A percentile compares a stretch with the other conserved stretches of the same genome.
phyloP scores from a whole-genome alignment of 192 early-diverging fungal genomes.

The Linnemannia elongata region DNA sequence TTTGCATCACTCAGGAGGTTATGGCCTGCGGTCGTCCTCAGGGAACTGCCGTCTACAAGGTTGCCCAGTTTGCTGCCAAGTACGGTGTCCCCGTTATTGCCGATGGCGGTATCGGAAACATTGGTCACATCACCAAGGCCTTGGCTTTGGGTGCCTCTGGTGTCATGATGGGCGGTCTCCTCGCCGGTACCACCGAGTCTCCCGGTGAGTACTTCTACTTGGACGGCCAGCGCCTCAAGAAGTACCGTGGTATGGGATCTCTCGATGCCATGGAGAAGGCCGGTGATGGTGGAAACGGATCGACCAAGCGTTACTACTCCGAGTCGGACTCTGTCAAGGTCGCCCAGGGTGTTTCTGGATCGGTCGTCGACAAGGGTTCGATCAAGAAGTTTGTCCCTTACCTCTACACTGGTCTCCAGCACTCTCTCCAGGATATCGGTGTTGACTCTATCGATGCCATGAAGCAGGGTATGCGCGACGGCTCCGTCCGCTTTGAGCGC shows the following conservation, averaged over 20 bases:
- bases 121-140: constrained; percentile 98
- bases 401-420: constrained; percentile 94
- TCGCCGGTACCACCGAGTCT: constrained; percentile 95
- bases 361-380: constrained; percentile 97
- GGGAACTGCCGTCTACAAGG: constrained; percentile 95
- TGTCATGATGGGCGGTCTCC: constrained; percentile 98
- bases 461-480: constrained; percentile 74
- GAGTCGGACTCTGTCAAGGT: constrained; percentile 99
- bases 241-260: constrained; percentile 99
- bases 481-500: constrained; percentile 92
- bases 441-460: constrained; percentile 75
- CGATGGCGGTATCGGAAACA: constrained; percentile 96
- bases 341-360: constrained; percentile 97
- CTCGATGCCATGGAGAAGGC: constrained; percentile 96
- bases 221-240: constrained; percentile 96
- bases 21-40: constrained; percentile 99
- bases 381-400: constrained; percentile 95
- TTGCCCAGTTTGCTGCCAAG: constrained; percentile 92
- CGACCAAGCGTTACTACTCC: constrained; percentile 93
- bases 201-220: constrained; percentile 99
- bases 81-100: constrained; percentile 98
- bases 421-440: constrained; percentile 98
- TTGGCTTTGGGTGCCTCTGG: constrained; percentile 93
- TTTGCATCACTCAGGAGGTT: constrained; percentile 99
- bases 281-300: constrained; percentile 78